These are phyloP conservation scores for Scutellaria galericulata DNA, from an alignment of 257 asterid genomes.

Conservation along the genomic window DNA sequence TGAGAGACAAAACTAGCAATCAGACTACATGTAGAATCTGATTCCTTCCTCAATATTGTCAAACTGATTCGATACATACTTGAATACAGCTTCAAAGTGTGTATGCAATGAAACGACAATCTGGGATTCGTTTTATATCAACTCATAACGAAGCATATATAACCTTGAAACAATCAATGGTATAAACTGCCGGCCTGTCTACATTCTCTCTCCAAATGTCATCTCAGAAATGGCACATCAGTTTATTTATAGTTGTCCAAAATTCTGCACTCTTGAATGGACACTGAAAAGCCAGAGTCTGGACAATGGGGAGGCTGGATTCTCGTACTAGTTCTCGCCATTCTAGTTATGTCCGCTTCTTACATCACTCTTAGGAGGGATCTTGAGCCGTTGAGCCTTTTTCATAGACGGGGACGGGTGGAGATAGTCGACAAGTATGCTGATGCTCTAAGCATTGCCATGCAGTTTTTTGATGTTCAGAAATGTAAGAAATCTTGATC, in stretches of 20 bases:
- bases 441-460: slow-evolving; percentile 53
- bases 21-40: not conserved
- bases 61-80: not conserved
- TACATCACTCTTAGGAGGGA: slow-evolving; percentile 48
- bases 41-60: slow-evolving; percentile 29
- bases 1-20: slow-evolving; percentile 32
- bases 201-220: not conserved
- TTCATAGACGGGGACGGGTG: slow-evolving; percentile 22
- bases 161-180: slow-evolving; percentile 1
- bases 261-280: slow-evolving; percentile 34
- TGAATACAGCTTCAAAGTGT: too few relatives aligned
- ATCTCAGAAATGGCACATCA: not conserved
- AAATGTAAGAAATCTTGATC: slow-evolving; percentile 45
- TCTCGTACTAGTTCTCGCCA: slow-evolving; percentile 37
- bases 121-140: slow-evolving; percentile 8
- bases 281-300: slow-evolving; percentile 28
- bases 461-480: slow-evolving; percentile 66
- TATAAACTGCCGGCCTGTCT: slow-evolving; percentile 35
- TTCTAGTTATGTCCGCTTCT: slow-evolving; percentile 48
- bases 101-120: slow-evolving; percentile 26
- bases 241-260: too few relatives aligned
- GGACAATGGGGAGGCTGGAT: slow-evolving; percentile 43
- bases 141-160: not conserved
- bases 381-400: slow-evolving; percentile 22
- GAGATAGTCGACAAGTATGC: slow-evolving; percentile 44